phyloP scores from a whole-genome alignment of 2,329 filamentous ascomycete genomes.

The Chrysoporthe austroafricana region DNA sequence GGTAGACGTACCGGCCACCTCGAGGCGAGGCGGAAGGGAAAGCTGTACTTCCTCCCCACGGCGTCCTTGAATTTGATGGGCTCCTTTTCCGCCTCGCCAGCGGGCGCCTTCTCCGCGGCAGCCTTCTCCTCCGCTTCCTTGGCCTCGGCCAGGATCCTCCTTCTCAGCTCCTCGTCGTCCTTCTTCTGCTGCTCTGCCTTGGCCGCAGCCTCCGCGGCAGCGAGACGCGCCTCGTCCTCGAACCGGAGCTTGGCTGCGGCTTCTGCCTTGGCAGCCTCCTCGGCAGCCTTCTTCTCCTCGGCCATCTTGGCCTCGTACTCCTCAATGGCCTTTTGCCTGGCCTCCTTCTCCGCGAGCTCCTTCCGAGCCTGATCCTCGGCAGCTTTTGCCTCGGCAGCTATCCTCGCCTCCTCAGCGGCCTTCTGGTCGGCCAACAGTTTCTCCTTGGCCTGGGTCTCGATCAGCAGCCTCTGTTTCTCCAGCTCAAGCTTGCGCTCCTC shows the following conservation, averaged over 20 bases:
- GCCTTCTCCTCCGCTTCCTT: constrained; percentile 43
- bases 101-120: constrained; percentile 50
- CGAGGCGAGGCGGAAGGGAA: constrained; percentile 83
- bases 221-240: constrained; percentile 33
- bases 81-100: constrained; percentile 62
- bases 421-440: constrained; percentile 52
- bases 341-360: constrained; percentile 48
- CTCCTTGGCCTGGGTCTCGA: constrained; percentile 49
- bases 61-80: constrained; percentile 92
- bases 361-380: constrained; percentile 47
- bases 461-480: constrained; percentile 49
- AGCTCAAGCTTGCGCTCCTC: constrained; percentile 42
- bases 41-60: constrained; percentile 87
- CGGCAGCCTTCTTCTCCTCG: constrained; percentile 41
- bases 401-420: constrained; percentile 48
- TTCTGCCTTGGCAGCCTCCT: constrained; percentile 37
- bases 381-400: constrained; percentile 41
- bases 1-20: constrained; percentile 73
- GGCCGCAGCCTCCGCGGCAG: constrained; percentile 33
- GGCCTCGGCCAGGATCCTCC: constrained; percentile 44
- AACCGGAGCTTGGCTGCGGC: constrained; percentile 40
- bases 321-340: constrained; percentile 25
- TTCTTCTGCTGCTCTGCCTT: constrained; percentile 42
- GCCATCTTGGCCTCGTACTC: constrained; percentile 31
- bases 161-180: constrained; percentile 44